Evolutionary conservation across 352 stramenopile genomes (phyloP).

Genomic region (Phytophthora idaei): DNA sequence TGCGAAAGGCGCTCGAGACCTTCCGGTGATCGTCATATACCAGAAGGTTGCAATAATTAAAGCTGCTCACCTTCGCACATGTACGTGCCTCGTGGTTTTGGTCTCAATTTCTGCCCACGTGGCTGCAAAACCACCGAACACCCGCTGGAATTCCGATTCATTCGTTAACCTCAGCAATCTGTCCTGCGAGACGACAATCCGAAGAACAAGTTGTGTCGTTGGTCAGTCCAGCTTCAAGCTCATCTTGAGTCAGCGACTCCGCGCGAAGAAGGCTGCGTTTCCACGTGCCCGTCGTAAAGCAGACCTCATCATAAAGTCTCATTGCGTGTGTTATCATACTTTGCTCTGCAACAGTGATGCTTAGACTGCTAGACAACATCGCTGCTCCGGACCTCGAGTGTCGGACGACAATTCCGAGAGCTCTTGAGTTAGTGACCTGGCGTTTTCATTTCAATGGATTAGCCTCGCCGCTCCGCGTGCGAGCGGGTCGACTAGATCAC

Average conservation of each 20-base stretch:
- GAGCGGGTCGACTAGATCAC: neutral
- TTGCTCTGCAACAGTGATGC: neutral
- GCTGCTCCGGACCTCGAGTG: neutral
- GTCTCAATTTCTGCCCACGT: neutral
- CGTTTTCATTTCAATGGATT: neutral
- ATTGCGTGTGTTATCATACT: neutral
- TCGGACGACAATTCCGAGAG: neutral
- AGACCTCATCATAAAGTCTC: neutral
- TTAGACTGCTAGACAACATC: neutral
- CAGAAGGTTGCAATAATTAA: neutral
- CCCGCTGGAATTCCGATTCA: neutral
- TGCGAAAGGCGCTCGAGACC: too few relatives aligned
- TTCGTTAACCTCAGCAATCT: neutral
- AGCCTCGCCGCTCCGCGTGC: neutral
- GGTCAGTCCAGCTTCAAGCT: neutral
- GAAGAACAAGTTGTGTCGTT: neutral
- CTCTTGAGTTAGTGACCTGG: neutral
- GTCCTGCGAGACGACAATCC: constrained; percentile 1
- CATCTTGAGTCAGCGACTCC: neutral
- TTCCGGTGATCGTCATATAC: neutral
- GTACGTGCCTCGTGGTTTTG: neutral
- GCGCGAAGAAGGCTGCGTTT: neutral
- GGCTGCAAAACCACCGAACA: constrained; percentile 1
- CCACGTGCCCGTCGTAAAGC: neutral
- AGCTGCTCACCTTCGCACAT: too few relatives aligned